Base-by-base conservation (phyloP, 1,284 basidiomycete species). In the Porodaedalea pini region DNA sequence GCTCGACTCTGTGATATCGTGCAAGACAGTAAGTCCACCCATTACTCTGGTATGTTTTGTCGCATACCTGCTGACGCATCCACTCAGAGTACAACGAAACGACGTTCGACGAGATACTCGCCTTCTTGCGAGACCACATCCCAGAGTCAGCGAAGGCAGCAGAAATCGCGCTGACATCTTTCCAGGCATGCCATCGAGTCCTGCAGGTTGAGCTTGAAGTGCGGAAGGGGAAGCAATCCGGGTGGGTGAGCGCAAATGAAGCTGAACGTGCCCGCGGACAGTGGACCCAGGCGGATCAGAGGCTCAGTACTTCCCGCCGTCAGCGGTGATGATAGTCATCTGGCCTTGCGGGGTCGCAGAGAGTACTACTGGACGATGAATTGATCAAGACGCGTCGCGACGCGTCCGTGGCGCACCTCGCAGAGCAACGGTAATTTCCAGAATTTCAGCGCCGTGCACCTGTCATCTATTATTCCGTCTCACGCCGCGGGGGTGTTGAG, bases 71-170 rank as follows among this genome's bases (percentile, higher is more conserved):
- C 11, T n/a, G 17, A 13, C 29, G 8, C 40, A 25, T 21, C 6
- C 21, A 5, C 5, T 11, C 25, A 57, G 56, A 43, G 34, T 57
- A 57, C n/a, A 51, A 34, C 40, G 51, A 52, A 23, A 47, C 56
- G 25, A 58, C 56, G 19, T 58, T 58, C 44, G 51, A 58, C 32
- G 44, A 58, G 29, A 58, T 58, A 5, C 41, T 58, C 10, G 37
- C 49, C 32, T 54, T 58, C 27, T 32, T 58, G 23, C 50, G 56
- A 7, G 36, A 52, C n/a, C 56, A 58, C 43, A 34, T 58, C 19
- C 56, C 56, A 2, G 56, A 58, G 37, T 58, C 56, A 15, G 56
- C 56, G 19, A 45, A 41, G n/a, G 51, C 50, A 31, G 56, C 56
- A 8, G 56, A 58, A 25, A 25, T 54, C 19, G 50, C 56, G 4